Conservation (phyloP, 225 moss, liverwort and hornwort genomes). For the Takakia lepidozioides region DNA sequence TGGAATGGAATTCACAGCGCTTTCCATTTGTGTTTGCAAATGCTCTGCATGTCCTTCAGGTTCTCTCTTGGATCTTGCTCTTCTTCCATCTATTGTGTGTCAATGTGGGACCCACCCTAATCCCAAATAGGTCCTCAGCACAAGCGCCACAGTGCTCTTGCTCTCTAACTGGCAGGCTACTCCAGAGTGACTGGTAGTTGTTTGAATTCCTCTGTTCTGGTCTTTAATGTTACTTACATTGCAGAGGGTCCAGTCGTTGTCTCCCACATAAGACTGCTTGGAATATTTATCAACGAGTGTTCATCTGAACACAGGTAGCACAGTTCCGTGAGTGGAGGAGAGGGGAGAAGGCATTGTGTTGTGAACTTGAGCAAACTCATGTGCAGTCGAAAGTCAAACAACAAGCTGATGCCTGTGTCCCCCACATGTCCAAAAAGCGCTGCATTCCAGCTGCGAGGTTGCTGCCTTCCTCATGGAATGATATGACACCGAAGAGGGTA, state of each 20-base stretch:
- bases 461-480: not conserved
- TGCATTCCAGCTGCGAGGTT: not conserved
- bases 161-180: no score
- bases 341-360: not conserved
- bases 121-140: not conserved
- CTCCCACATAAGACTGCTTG: no score
- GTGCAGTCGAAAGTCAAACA: not conserved
- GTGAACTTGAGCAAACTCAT: not conserved
- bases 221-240: no score
- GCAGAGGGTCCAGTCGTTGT: not conserved
- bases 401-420: not conserved
- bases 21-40: constrained; percentile 37
- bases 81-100: not conserved
- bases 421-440: not conserved
- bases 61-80: constrained; percentile 5
- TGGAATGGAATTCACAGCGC: constrained; percentile 21
- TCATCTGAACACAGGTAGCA: constrained; percentile 23
- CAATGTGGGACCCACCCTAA: not conserved
- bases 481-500: not conserved
- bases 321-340: constrained; percentile 42
- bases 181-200: no score
- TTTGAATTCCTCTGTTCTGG: no score
- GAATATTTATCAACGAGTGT: not conserved
- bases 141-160: no score
- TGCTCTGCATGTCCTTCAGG: constrained; percentile 66